Base-by-base conservation (phyloP, 2,329 filamentous ascomycete species). In the Claviceps quebecensis region DNA sequence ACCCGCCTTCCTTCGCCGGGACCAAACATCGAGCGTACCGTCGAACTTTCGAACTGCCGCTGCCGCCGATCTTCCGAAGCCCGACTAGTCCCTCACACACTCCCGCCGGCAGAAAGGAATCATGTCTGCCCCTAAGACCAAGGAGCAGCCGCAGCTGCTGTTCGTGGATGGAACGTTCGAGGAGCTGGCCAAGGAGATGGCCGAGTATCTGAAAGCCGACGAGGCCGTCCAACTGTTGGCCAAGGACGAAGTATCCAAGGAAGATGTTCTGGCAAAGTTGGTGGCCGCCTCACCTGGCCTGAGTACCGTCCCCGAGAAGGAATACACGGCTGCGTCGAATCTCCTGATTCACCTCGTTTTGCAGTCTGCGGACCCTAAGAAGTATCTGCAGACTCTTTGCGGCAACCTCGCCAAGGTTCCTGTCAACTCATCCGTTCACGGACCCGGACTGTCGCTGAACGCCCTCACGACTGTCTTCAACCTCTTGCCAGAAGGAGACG, bases 391-490 rank as follows among this genome's bases (percentile, higher is more conserved):
- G 54, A 79, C 80, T 61, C 83, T 98, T 63, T 97, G 93, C 80
- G 77, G 83, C 63, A 91, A 94, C 72, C 86, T 98, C 64, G 81
- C 81, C 58, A 85, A 87, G 67, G 91, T 93, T 57, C 81, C 97
- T 65, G 81, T 84, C 55, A 87, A 86, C 55, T 95, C 91, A 48
- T 86, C 89, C 50, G 75, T 84, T 60, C 90, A 95, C 72, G 88
- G 90, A 60, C 77, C 85, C 56, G 84, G 86, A 48, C 80, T 98
- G 58, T 88, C 89, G 57, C 84, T 97, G 60, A 89, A 88, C 59
- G 86, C 93, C 60, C 80, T 98, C 60, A 89, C 87, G 65, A 96
- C 90, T 61, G 82, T 98, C 64, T 98, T 97, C 83, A 98, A 98
- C 78, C 84, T 94, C 58, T 79, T 97, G 59, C 72, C 83, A 59